Conservation (phyloP, 495 filamentous ascomycete genomes). For the Halenospora varia region DNA sequence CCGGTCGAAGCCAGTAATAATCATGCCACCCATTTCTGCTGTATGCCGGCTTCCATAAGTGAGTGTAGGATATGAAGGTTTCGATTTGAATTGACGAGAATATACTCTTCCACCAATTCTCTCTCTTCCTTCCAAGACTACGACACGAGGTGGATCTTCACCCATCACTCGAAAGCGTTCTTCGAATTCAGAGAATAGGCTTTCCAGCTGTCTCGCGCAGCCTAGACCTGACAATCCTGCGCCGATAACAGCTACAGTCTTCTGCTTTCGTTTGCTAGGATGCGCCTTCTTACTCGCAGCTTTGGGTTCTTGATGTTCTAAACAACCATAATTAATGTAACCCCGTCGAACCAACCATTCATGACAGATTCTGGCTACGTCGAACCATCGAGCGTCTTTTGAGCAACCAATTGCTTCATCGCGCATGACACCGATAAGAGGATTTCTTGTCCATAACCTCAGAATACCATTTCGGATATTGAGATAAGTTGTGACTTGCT, state of each 20-base stretch:
- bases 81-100: conserved; percentile 69
- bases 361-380: conserved; percentile 81
- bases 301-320: conserved; percentile 48
- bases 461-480: conserved; percentile 97
- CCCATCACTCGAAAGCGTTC: conserved; percentile 56
- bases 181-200: conserved; percentile 72
- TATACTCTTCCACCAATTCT: conserved; percentile 94
- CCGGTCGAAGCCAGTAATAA: conserved; percentile 93
- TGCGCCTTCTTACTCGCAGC: conserved; percentile 25
- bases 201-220: conserved; percentile 87
- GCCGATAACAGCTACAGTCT: conserved; percentile 83
- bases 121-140: conserved; percentile 83
- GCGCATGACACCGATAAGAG: conserved; percentile 76
- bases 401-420: conserved; percentile 93
- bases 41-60: conserved; percentile 58
- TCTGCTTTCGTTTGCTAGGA: conserved; percentile 41
- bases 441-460: conserved; percentile 85
- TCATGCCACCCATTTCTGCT: conserved; percentile 94
- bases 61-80: conserved; percentile 42
- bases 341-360: conserved; percentile 89
- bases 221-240: conserved; percentile 90
- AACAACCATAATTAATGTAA: conserved; percentile 96
- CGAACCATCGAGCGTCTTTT: conserved; percentile 86
- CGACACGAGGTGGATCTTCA: conserved; percentile 65
- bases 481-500: conserved; percentile 92